A percentile compares a stretch with the other conserved stretches of the same genome.
These are phyloP conservation scores for Pyrus bretschneideri DNA, from an alignment of 306 rosid species.

Conservation along the genomic window DNA sequence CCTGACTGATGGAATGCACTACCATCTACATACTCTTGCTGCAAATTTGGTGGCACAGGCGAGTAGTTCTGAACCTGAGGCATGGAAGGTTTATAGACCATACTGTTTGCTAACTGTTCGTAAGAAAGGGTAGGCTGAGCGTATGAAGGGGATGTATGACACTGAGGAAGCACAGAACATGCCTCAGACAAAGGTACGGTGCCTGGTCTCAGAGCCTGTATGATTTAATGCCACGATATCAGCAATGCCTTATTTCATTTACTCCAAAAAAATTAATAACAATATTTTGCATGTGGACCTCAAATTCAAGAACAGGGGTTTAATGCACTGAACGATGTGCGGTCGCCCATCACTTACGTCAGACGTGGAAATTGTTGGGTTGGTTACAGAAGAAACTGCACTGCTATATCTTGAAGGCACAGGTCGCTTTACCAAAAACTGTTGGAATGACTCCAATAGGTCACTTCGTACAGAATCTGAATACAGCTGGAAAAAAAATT, in stretches of 20 bases:
- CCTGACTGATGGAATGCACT: slow-evolving; percentile 26
- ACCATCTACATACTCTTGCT: slow-evolving; percentile 27
- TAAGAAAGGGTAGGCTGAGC: slow-evolving; percentile 25
- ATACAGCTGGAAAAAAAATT: slow-evolving; percentile 1
- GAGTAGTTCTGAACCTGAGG: slow-evolving; percentile 34
- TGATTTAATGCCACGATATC: slow-evolving; percentile 11
- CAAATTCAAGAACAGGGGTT: not conserved
- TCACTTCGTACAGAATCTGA: slow-evolving; percentile 27
- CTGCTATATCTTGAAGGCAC: slow-evolving; percentile 27
- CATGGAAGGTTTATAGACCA: slow-evolving; percentile 11
- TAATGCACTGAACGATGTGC: not conserved
- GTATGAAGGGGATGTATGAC: slow-evolving; percentile 3
- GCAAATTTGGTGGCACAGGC: slow-evolving; percentile 21
- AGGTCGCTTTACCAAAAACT: slow-evolving; percentile 27
- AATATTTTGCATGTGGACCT: not conserved
- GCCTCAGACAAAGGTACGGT: slow-evolving; percentile 24
- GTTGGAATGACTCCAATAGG: slow-evolving; percentile 20
- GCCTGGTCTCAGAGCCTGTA: slow-evolving; percentile 39
- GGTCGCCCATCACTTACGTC: slow-evolving; percentile 31
- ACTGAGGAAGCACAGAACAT: slow-evolving; percentile 23
- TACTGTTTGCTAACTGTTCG: slow-evolving; percentile 17
- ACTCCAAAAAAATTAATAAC: not conserved
- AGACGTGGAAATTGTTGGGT: slow-evolving; percentile 23
- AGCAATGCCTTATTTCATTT: not conserved
- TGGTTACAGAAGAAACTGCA: slow-evolving; percentile 26